These are phyloP conservation scores for Vitellaria paradoxa DNA, from an alignment of 179 eudicot species.

Conservation along the genomic window DNA sequence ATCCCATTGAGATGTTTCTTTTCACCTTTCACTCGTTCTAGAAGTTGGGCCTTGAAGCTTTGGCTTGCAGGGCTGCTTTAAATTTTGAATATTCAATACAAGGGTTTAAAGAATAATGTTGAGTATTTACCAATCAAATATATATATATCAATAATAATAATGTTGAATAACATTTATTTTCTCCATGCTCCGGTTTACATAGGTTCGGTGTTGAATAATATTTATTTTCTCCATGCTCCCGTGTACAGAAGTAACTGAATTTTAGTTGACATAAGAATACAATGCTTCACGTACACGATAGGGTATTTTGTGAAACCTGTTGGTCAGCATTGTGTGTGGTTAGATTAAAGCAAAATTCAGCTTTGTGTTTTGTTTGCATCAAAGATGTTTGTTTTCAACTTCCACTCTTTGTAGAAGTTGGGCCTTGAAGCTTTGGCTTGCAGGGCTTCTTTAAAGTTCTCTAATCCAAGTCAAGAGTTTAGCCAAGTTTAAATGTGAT, in stretches of 20 bases:
- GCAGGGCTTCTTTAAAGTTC: not conserved
- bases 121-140: not conserved
- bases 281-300: not conserved
- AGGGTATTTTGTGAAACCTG: not conserved
- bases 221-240: not conserved
- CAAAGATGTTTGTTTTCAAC: conserved; percentile 1
- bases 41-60: not conserved
- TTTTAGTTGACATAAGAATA: not conserved
- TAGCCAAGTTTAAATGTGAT: not conserved
- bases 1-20: conserved; percentile 4
- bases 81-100: not conserved
- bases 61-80: not conserved
- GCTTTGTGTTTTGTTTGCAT: not conserved
- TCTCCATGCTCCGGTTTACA: not conserved
- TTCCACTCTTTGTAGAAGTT: not conserved
- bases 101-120: not conserved
- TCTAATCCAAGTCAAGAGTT: conserved; percentile 3
- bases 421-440: not conserved
- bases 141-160: too few relatives aligned
- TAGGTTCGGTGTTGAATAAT: not conserved
- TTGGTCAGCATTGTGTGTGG: not conserved
- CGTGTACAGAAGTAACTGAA: not conserved
- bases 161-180: not conserved
- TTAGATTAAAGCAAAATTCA: not conserved
- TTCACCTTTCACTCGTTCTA: not conserved